Percentiles rank a stretch among this genome's conserved stretches.
These are phyloP conservation scores for Lolium perenne DNA, from an alignment of 176 grass and related monocot genomes.

Conservation along the genomic window DNA sequence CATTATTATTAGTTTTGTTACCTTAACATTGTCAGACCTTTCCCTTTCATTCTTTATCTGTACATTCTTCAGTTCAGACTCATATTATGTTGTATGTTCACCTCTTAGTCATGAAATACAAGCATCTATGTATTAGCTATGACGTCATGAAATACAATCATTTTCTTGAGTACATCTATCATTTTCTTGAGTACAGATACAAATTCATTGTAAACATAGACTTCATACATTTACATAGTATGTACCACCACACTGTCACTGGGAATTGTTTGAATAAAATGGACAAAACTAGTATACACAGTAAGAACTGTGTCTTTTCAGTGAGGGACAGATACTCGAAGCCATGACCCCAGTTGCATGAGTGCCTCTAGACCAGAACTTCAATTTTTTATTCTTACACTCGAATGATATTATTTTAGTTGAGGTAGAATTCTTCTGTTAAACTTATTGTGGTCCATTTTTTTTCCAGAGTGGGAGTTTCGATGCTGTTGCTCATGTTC, in stretches of 20 bases:
- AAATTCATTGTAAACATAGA: not conserved
- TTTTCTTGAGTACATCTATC: too few species aligned
- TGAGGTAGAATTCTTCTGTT: not conserved
- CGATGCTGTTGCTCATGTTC: conserved; percentile 81
- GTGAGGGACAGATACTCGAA: not conserved
- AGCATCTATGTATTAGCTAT: too few species aligned
- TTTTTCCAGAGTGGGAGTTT: conserved; percentile 65
- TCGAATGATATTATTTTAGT: not conserved
- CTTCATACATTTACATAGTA: not conserved
- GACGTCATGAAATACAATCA: too few species aligned
- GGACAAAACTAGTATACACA: not conserved
- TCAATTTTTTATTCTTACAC: not conserved
- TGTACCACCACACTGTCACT: not conserved
- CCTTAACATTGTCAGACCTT: not conserved
- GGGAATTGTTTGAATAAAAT: conserved; percentile 20
- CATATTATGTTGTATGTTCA: not conserved
- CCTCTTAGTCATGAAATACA: too few species aligned
- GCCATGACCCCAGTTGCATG: not conserved
- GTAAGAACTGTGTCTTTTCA: not conserved
- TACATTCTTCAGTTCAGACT: not conserved
- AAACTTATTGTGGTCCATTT: conserved; percentile 25
- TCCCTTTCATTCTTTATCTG: not conserved
- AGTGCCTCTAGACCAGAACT: not conserved
- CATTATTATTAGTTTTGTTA: conserved; percentile 1
- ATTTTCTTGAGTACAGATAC: not conserved